These are phyloP conservation scores for Gastrolobium villosum DNA, from an alignment of 306 rosid species.

Conservation along the genomic window DNA sequence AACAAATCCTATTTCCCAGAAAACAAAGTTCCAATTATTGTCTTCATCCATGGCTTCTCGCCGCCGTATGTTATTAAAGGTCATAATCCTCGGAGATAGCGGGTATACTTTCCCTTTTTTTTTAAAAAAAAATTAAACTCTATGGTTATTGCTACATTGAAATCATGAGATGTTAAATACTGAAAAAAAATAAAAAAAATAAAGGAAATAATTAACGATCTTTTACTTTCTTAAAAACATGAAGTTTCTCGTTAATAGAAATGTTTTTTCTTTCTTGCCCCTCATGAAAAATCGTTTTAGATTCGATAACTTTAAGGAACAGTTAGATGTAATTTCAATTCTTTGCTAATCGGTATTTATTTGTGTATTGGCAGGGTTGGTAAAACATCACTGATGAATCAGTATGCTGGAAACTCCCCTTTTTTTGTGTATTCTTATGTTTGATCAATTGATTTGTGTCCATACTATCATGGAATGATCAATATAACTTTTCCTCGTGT, in stretches of 20 bases:
- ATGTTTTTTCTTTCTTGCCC: background rate
- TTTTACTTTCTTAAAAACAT: no score
- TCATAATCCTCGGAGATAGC: constrained; percentile 98
- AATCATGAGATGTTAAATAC: background rate
- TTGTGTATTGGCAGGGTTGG: constrained; percentile 86
- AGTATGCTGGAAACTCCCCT: constrained; percentile 61
- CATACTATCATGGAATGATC: constrained; percentile 3
- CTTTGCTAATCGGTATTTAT: constrained; percentile 40
- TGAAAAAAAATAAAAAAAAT: no score
- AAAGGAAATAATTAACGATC: no score
- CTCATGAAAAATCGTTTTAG: background rate
- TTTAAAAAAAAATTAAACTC: background rate
- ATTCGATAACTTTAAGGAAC: no score
- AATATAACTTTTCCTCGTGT: constrained; percentile 8
- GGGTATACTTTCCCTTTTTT: constrained; percentile 59
- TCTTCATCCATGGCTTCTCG: constrained; percentile 74
- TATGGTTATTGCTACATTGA: no score
- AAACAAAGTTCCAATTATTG: background rate
- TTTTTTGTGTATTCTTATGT: constrained; percentile 25
- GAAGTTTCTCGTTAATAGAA: no score
- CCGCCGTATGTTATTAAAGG: constrained; percentile 96
- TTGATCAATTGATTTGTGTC: constrained; percentile 30
- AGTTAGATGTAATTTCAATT: constrained; percentile 5
- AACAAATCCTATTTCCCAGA: no score
- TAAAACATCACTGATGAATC: constrained; percentile 98